Evolutionary conservation across 148 eudicot species (phyloP).

Genomic region (Salicornia ramosissima): DNA sequence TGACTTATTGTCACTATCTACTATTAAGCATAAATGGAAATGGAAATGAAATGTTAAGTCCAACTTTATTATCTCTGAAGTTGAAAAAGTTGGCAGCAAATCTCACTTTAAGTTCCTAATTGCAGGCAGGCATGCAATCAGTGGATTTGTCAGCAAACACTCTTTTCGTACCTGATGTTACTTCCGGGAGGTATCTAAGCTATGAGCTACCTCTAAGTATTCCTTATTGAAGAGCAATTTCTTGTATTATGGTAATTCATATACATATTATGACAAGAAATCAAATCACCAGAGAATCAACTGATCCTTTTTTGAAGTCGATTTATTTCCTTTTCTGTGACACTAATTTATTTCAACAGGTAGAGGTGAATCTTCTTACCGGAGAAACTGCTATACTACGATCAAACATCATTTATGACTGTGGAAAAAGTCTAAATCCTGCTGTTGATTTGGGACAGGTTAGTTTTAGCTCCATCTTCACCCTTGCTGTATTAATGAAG

Average conservation of each 20-base stretch:
- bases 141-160: slow-evolving; percentile 68
- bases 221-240: too few relatives aligned
- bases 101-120: slow-evolving; percentile 6
- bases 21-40: too few relatives aligned
- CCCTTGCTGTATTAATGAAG: background rate
- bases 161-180: slow-evolving; percentile 50
- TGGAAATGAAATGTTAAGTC: too few relatives aligned
- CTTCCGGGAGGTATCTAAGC: slow-evolving; percentile 58
- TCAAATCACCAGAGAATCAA: too few relatives aligned
- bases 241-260: too few relatives aligned
- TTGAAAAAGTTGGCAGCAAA: background rate
- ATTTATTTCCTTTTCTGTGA: background rate
- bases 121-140: slow-evolving; percentile 58
- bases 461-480: slow-evolving; percentile 2
- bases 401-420: slow-evolving; percentile 82
- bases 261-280: too few relatives aligned
- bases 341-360: slow-evolving; percentile 41
- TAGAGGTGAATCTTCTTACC: slow-evolving; percentile 74
- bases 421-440: slow-evolving; percentile 95
- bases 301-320: background rate
- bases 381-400: slow-evolving; percentile 77
- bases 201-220: slow-evolving; percentile 53
- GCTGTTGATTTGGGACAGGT: slow-evolving; percentile 99
- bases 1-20: too few relatives aligned
- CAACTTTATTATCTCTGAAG: background rate